Base-by-base conservation (phyloP, 768 basidiomycete species). In the Tylopilus intermedius region DNA sequence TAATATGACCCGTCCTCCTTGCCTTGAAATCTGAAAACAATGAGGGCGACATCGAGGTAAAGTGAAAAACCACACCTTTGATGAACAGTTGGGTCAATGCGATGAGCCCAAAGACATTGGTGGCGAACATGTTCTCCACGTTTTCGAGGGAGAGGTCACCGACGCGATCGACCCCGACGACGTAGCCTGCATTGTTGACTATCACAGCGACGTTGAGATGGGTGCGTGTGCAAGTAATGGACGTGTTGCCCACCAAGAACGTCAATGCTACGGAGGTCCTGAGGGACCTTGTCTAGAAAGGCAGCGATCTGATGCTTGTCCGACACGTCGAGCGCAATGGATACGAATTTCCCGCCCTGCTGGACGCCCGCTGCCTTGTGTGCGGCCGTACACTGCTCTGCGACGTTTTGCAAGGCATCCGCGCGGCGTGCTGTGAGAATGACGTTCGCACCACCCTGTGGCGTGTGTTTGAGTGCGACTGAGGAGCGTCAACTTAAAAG, bases 121-220 rank as follows among this genome's bases (percentile, higher is more conserved):
- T 87, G 15, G 80, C 67, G 62, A 92, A 86, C 88, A 93, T 92
- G 49, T 78, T 77, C 61, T 94, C 89, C 61, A 94, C 77, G 63
- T 93, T 91, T 22, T 74, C 75, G 33, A 88, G 81, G 13, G 81
- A 74, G 61, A 93, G 83, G 60, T 84, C 81, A 6, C 96, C 96
- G 35, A 97, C 84, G 39, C 82, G 82, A 56, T 97, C 96, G 11
- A 84, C 71, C 11, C 96, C 96, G 38, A 85, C 79, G 29, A 97
- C 96, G 61, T 86, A 92, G 29, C 96, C 95, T 33, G 96, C 94
- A 60, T 86, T 86, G 66, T 85, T 86, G 41, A 86, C 84, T 74
- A 43, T 33, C 41, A 57, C 43, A 46, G 39, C 15, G 35, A 18
- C 5, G 14, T 40, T 43, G 18, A 24, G 39, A 32, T 32, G 11